Percentiles rank a stretch among this genome's conserved stretches.
Evolutionary conservation across 2,329 filamentous ascomycete genomes (phyloP).

Genomic region (Pseudocercospora vitis): DNA sequence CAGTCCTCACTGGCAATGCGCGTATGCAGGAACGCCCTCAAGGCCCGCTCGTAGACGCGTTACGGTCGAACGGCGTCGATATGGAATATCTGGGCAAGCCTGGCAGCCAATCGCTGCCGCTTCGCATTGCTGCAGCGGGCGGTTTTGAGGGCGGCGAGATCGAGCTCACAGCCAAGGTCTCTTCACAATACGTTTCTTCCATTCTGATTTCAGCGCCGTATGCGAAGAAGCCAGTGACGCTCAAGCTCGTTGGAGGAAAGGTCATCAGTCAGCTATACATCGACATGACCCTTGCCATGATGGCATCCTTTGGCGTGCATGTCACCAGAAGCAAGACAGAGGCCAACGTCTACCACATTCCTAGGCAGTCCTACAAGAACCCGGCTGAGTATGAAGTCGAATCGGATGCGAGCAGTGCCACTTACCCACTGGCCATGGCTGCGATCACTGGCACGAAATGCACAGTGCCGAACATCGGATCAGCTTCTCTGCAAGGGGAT

Average conservation of each 20-base stretch:
- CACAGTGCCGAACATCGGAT: slow-evolving; percentile 94
- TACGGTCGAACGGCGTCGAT: slow-evolving; percentile 80
- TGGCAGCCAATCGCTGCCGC: slow-evolving; percentile 78
- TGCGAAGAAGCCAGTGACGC: slow-evolving; percentile 86
- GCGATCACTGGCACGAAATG: slow-evolving; percentile 95
- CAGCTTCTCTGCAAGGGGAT: slow-evolving; percentile 87
- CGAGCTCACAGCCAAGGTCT: slow-evolving; percentile 89
- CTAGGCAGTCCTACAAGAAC: slow-evolving; percentile 78
- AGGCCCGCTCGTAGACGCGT: slow-evolving; percentile 85
- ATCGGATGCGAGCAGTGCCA: slow-evolving; percentile 96
- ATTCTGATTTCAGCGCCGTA: slow-evolving; percentile 96
- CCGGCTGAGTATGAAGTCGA: slow-evolving; percentile 86
- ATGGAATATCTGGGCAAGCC: slow-evolving; percentile 83
- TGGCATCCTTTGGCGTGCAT: slow-evolving; percentile 82
- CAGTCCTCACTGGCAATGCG: slow-evolving; percentile 85
- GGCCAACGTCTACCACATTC: slow-evolving; percentile 90
- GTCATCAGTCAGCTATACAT: slow-evolving; percentile 97
- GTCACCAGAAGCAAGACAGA: slow-evolving; percentile 76
- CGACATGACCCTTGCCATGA: slow-evolving; percentile 98
- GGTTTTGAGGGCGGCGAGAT: slow-evolving; percentile 86
- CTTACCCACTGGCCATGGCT: slow-evolving; percentile 89
- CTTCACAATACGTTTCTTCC: slow-evolving; percentile 98
- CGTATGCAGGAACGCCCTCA: slow-evolving; percentile 97
- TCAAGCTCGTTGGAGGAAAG: slow-evolving; percentile 90
- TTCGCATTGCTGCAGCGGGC: slow-evolving; percentile 77